phyloP scores from a whole-genome alignment of 2,329 filamentous ascomycete species.

The Monosporascus sp. region DNA sequence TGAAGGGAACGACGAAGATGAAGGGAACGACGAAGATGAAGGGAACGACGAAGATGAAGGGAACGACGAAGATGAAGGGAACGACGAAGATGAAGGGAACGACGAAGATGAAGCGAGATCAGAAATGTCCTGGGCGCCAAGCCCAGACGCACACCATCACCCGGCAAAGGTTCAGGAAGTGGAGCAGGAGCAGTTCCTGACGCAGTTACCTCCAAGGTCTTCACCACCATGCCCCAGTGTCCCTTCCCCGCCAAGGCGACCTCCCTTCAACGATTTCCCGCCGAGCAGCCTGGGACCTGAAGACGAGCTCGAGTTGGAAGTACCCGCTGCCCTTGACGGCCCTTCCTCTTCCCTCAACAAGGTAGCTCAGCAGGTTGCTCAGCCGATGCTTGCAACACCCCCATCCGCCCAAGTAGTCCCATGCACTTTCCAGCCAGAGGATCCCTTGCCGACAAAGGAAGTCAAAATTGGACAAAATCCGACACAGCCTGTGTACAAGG shows the following conservation, averaged over 20 bases:
- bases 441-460: slow-evolving; percentile 1
- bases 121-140: slow-evolving; percentile 8
- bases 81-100: slow-evolving; percentile 1
- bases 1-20: not conserved
- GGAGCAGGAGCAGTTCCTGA: slow-evolving; percentile 12
- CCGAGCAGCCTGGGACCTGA: slow-evolving; percentile 24
- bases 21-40: not conserved
- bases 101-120: not conserved
- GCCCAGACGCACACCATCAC: slow-evolving; percentile 4
- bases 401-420: slow-evolving; percentile 28
- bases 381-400: slow-evolving; percentile 21
- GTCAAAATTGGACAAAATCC: not conserved
- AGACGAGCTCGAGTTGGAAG: slow-evolving; percentile 27
- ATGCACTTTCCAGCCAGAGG: slow-evolving; percentile 21
- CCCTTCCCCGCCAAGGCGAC: slow-evolving; percentile 2
- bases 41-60: not conserved
- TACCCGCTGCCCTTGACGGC: slow-evolving; percentile 19
- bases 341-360: slow-evolving; percentile 17
- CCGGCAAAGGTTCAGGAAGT: slow-evolving; percentile 1
- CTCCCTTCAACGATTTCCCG: slow-evolving; percentile 10
- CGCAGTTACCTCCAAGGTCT: slow-evolving; percentile 20
- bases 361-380: slow-evolving; percentile 10
- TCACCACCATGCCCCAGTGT: slow-evolving; percentile 15
- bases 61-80: not conserved
- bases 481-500: slow-evolving; percentile 8